Percentiles rank a stretch among this genome's conserved stretches.
Conservation (phyloP, 2,329 filamentous ascomycete species). For the Hymenoscyphus linearis region DNA sequence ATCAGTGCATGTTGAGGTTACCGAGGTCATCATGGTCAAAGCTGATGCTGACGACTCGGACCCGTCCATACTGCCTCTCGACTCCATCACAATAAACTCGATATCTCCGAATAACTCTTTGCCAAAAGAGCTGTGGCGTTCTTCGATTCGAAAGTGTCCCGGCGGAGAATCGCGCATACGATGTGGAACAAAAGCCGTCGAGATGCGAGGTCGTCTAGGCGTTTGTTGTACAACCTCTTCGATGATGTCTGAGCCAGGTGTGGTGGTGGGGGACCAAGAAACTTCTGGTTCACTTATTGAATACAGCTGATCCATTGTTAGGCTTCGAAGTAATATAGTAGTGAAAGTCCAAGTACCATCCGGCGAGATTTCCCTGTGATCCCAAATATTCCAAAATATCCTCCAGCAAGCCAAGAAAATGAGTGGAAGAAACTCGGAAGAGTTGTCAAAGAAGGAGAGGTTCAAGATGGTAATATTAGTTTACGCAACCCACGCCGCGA, state of each 20-base stretch:
- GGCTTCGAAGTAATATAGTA: constrained; percentile 4
- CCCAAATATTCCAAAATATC: constrained; percentile 8
- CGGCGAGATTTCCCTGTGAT: background rate
- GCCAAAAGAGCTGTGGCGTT: constrained; percentile 6
- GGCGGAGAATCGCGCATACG: constrained; percentile 16
- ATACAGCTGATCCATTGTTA: constrained; percentile 18
- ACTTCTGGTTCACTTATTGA: constrained; percentile 16
- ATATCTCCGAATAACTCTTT: constrained; percentile 17
- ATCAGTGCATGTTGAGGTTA: constrained; percentile 25
- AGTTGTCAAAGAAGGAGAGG: constrained; percentile 12
- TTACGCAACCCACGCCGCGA: constrained; percentile 1
- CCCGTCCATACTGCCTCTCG: constrained; percentile 27
- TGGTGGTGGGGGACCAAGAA: constrained; percentile 20
- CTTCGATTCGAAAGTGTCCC: constrained; percentile 16
- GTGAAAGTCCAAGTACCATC: constrained; percentile 7
- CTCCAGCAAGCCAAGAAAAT: constrained; percentile 2
- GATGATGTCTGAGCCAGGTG: constrained; percentile 22
- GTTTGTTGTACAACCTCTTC: constrained; percentile 22
- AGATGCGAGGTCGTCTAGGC: constrained; percentile 8
- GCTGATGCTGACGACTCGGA: constrained; percentile 25
- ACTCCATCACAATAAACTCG: constrained; percentile 18
- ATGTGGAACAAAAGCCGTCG: constrained; percentile 6
- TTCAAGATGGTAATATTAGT: constrained; percentile 22
- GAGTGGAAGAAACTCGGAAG: constrained; percentile 5
- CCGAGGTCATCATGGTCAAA: constrained; percentile 27